Conservation (phyloP, 495 filamentous ascomycete genomes). For the Thozetella sp. region DNA sequence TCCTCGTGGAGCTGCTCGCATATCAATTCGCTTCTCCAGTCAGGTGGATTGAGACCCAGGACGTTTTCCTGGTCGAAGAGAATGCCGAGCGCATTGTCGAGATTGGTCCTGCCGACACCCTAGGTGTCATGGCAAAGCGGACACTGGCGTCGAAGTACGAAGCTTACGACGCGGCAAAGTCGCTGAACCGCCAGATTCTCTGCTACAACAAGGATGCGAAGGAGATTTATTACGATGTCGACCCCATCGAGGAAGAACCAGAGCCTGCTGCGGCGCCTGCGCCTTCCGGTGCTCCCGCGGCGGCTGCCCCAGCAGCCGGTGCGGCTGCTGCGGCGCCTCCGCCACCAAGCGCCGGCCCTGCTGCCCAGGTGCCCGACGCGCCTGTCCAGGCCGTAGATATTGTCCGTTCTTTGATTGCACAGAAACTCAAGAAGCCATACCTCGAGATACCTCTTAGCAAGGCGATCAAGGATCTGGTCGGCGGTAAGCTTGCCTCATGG, state of each 20-base stretch:
- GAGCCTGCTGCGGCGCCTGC: conserved; percentile 53
- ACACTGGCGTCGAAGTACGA: conserved; percentile 98
- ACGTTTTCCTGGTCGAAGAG: conserved; percentile 97
- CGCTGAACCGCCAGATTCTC: conserved; percentile 93
- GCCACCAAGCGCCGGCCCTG: conserved; percentile 81
- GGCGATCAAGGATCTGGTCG: conserved; percentile 98
- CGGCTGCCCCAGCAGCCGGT: conserved; percentile 53
- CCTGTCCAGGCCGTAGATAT: conserved; percentile 89
- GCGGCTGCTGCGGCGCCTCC: conserved; percentile 58
- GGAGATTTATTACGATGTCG: conserved; percentile 99
- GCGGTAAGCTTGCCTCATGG: conserved; percentile 64
- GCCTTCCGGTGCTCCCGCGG: conserved; percentile 42
- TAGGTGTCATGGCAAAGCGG: conserved; percentile 96
- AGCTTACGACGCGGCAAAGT: conserved; percentile 96
- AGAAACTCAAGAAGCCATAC: conserved; percentile 96
- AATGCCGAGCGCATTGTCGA: conserved; percentile 96
- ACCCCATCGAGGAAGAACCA: conserved; percentile 90
- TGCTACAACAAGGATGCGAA: conserved; percentile 99
- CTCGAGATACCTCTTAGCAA: conserved; percentile 91
- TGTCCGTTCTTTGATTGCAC: conserved; percentile 88
- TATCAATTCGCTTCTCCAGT: conserved; percentile 99
- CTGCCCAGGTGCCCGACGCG: conserved; percentile 80
- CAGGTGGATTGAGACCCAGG: conserved; percentile 99
- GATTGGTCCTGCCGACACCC: conserved; percentile 95
- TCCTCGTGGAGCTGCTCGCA: conserved; percentile 96